Conservation (phyloP, 2,329 filamentous ascomycete species). For the Tricladium varicosporioides region DNA sequence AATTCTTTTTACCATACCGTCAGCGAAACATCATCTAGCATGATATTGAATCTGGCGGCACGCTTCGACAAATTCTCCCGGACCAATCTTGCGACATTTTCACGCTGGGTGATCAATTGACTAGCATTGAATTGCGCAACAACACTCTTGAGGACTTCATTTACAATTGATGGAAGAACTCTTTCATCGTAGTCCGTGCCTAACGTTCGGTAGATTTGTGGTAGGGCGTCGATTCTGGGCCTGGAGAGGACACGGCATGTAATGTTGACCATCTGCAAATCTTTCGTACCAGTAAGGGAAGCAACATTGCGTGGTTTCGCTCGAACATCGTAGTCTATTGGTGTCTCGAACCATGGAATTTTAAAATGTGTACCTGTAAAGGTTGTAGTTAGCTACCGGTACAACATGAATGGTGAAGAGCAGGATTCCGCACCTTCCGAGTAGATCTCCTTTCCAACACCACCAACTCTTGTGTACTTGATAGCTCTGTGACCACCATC, state of each 20-base stretch:
- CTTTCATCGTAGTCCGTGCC: conserved; percentile 96
- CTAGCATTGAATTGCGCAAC: conserved; percentile 98
- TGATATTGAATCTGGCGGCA: conserved; percentile 94
- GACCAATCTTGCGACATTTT: conserved; percentile 89
- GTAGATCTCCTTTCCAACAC: conserved; percentile 97
- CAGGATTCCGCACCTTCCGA: conserved; percentile 66
- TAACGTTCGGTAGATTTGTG: conserved; percentile 95
- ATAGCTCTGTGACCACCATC: conserved; percentile 98
- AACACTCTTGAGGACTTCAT: conserved; percentile 97
- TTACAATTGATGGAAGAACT: conserved; percentile 94
- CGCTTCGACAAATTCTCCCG: conserved; percentile 88
- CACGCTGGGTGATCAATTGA: conserved; percentile 97
- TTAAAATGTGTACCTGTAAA: conserved; percentile 82
- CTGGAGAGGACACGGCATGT: conserved; percentile 97
- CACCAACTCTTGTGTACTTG: conserved; percentile 91
- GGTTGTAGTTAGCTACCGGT: conserved; percentile 8
- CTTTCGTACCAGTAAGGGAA: conserved; percentile 96
- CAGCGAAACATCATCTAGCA: conserved; percentile 94
- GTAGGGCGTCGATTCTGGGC: conserved; percentile 82
- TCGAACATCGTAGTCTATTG: conserved; percentile 95
- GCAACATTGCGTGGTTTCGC: conserved; percentile 96
- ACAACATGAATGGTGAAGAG: not conserved
- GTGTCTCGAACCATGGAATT: conserved; percentile 96
- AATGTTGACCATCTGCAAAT: conserved; percentile 99
- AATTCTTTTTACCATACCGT: conserved; percentile 61